A percentile compares a stretch with the other conserved stretches of the same genome.
Evolutionary conservation across 2,329 filamentous ascomycete species (phyloP).

Genomic region (Bipolaris bicolor): DNA sequence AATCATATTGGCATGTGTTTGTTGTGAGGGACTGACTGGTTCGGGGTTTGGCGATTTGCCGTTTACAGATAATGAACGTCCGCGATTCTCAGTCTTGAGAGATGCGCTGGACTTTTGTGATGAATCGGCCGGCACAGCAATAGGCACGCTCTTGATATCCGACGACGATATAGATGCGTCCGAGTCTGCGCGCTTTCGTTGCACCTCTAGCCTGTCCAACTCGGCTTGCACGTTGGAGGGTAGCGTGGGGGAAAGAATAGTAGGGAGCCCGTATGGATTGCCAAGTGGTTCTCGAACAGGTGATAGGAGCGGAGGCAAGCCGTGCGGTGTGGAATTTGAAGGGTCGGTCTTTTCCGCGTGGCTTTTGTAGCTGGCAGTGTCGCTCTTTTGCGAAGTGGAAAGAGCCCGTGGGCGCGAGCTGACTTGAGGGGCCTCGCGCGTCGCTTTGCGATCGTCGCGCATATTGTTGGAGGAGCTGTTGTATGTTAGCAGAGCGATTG

Average conservation of each 20-base stretch:
- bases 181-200: conserved; percentile 44
- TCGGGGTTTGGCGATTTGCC: conserved; percentile 33
- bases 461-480: conserved; percentile 26
- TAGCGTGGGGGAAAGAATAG: conserved; percentile 64
- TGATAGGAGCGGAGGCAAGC: conserved; percentile 47
- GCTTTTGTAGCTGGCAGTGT: conserved; percentile 48
- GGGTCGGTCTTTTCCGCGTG: conserved; percentile 34
- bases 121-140: conserved; percentile 29
- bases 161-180: conserved; percentile 45
- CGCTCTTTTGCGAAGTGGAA: conserved; percentile 41
- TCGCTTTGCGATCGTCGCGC: conserved; percentile 25
- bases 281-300: conserved; percentile 52
- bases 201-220: conserved; percentile 52
- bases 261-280: conserved; percentile 54
- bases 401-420: conserved; percentile 23
- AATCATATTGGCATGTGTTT: conserved; percentile 42
- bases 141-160: conserved; percentile 37
- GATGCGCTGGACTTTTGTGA: conserved; percentile 28
- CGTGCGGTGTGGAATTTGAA: conserved; percentile 45
- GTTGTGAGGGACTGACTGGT: conserved; percentile 17
- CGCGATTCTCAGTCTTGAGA: conserved; percentile 30
- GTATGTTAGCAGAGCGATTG: conserved; percentile 20
- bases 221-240: conserved; percentile 62
- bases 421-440: conserved; percentile 16
- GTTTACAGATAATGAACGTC: conserved; percentile 35